Conservation (phyloP, 2,329 filamentous ascomycete species). For the Bisporella sp. region DNA sequence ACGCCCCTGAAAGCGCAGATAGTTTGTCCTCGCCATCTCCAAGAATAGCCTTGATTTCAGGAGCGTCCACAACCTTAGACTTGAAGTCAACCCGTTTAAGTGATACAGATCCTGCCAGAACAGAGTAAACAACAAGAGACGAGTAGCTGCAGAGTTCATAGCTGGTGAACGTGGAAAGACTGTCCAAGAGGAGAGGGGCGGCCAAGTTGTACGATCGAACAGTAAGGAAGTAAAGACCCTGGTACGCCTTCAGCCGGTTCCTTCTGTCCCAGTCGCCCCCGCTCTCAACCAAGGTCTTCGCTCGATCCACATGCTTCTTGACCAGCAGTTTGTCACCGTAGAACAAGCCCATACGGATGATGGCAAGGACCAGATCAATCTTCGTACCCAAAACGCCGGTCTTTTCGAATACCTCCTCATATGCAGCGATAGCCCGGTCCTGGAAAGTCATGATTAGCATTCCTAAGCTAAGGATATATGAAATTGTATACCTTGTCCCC, state of each 20-base stretch:
- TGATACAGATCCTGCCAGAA: conserved; percentile 87
- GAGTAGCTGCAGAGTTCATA: conserved; percentile 98
- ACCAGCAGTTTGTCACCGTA: conserved; percentile 89
- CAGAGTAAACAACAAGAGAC: conserved; percentile 87
- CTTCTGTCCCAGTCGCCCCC: conserved; percentile 98
- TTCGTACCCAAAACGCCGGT: conserved; percentile 95
- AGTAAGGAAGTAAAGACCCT: conserved; percentile 87
- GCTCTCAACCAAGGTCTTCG: conserved; percentile 82
- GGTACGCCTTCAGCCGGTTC: conserved; percentile 98
- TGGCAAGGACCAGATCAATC: conserved; percentile 93
- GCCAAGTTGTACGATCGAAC: conserved; percentile 84
- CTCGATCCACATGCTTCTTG: conserved; percentile 89
- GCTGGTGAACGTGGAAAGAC: conserved; percentile 94
- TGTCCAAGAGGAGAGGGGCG: conserved; percentile 90
- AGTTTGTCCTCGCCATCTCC: conserved; percentile 85
- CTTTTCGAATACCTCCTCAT: conserved; percentile 92
- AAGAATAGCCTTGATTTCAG: conserved; percentile 95
- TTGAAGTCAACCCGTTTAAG: conserved; percentile 98
- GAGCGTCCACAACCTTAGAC: conserved; percentile 95
- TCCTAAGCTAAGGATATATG: not conserved
- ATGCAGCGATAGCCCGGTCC: conserved; percentile 90
- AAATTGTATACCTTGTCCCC: conserved; percentile 77
- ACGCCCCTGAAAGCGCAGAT: conserved; percentile 69
- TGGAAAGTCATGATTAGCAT: conserved; percentile 32
- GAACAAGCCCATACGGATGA: conserved; percentile 92